These are phyloP conservation scores for Ensete glaucum DNA, from an alignment of 176 grass and related monocot species.

Conservation along the genomic window DNA sequence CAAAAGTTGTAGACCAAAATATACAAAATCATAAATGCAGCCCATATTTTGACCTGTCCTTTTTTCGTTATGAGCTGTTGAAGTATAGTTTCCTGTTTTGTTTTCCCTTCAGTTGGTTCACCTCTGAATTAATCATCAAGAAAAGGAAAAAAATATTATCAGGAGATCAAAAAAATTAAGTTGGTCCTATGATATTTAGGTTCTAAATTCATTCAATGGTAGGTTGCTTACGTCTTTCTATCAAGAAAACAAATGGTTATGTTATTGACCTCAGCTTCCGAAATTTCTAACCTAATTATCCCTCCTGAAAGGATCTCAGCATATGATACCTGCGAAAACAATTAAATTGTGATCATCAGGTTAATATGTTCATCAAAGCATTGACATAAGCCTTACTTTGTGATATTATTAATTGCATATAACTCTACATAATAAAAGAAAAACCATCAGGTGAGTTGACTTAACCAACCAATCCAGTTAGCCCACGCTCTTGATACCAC, in stretches of 20 bases:
- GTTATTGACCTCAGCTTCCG: slow-evolving; percentile 83
- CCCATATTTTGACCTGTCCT: slow-evolving; percentile 63
- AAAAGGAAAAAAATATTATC: slow-evolving; percentile 25
- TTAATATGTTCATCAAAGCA: neutral
- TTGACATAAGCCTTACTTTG: neutral
- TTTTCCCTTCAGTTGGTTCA: slow-evolving; percentile 87
- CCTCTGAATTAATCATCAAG: slow-evolving; percentile 31
- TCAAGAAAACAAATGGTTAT: slow-evolving; percentile 86
- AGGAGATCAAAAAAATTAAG: slow-evolving; percentile 17
- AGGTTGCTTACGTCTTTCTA: slow-evolving; percentile 63
- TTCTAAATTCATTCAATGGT: slow-evolving; percentile 22
- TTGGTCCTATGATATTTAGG: slow-evolving; percentile 12
- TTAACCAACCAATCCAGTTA: slow-evolving; percentile 63
- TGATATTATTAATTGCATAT: neutral
- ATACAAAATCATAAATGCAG: slow-evolving; percentile 4
- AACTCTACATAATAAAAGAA: neutral
- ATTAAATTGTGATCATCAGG: slow-evolving; percentile 13
- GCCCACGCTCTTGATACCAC: slow-evolving; percentile 79
- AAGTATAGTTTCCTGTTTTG: slow-evolving; percentile 76
- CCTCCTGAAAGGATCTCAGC: slow-evolving; percentile 94
- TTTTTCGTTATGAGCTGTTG: slow-evolving; percentile 84
- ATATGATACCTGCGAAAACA: slow-evolving; percentile 56
- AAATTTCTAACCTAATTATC: slow-evolving; percentile 72
- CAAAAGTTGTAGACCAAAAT: slow-evolving; percentile 5
- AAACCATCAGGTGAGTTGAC: neutral